Evolutionary conservation across 345 rosid genomes (phyloP).

Genomic region (Citrus sp.): DNA sequence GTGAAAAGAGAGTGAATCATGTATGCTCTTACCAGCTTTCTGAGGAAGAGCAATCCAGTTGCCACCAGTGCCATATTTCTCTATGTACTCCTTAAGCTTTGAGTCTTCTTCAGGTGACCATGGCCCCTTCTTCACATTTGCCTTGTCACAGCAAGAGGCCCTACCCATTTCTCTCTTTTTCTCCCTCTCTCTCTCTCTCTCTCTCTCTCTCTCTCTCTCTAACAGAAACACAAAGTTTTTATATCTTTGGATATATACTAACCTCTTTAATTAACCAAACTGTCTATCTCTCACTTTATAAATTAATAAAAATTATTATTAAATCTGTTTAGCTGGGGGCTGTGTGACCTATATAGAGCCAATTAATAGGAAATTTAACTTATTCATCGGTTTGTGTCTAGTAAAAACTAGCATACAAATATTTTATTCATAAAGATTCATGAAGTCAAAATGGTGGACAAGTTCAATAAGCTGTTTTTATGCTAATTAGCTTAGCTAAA

Average conservation of each 20-base stretch:
- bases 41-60: slow-evolving; percentile 95
- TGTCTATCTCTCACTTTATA: slow-evolving; percentile 14
- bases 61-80: slow-evolving; percentile 82
- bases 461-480: slow-evolving; percentile 24
- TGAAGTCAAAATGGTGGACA: slow-evolving; percentile 40
- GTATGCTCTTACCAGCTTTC: slow-evolving; percentile 64
- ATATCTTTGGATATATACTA: slow-evolving; percentile 16
- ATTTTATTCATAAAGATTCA: slow-evolving; percentile 9
- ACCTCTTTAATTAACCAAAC: slow-evolving; percentile 16
- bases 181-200: slow-evolving; percentile 21
- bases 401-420: neutral
- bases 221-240: slow-evolving; percentile 7
- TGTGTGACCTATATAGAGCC: neutral
- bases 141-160: slow-evolving; percentile 97
- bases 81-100: slow-evolving; percentile 79
- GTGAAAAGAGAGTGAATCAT: too few species aligned
- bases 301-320: neutral
- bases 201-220: slow-evolving; percentile 15
- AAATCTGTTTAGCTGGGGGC: neutral
- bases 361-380: slow-evolving; percentile 24
- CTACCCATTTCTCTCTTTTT: slow-evolving; percentile 66
- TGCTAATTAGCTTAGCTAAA: slow-evolving; percentile 15
- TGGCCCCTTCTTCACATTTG: slow-evolving; percentile 94
- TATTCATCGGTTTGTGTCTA: neutral
- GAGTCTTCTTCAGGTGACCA: slow-evolving; percentile 97